Base-by-base conservation (phyloP, 441 rosid genomes). In the Euphorbia schlechtendalii region DNA sequence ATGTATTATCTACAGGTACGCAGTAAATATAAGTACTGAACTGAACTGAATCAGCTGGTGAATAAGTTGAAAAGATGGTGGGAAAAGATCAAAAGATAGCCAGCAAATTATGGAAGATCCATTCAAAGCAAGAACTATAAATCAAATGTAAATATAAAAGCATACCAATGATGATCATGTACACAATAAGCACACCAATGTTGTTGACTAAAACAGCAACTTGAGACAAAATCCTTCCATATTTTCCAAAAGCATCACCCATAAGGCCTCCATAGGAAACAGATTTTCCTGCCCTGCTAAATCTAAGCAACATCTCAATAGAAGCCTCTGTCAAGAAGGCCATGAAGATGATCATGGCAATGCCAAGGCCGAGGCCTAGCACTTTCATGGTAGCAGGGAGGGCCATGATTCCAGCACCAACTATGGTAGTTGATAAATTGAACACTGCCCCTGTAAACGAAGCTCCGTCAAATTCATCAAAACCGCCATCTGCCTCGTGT, bases 401-500 rank as follows among this genome's bases (percentile, higher is more conserved):
- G 60, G 99, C 87, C 99, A 94, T 94, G 84, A 94, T 94, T 28
- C 99, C 99, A 51, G 99, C 99, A 65, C 98, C 98, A 74, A 91
- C 87, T 32, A 91, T 73, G 0, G 98, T 94, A 15, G 96, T 94
- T 30, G 99, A 82, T 45, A 93, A 82, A 71, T 93, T 93, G 64
- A 93, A 93, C 73, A 93, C 99, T 2, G 96, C 97, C 52, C 99
- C 99, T 27, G 83, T 80, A 56, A 89, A 94, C 30, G 99, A 91
- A 79, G 96, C 98, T 68, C 99, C 96, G 63, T 91, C 81, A 59
- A 89, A 88, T 70, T 94, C 99, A 74, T 85, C 93, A 74, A 76
- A 85, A 64, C 86, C 73, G 59, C 25, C 84, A 57, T 78, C 87
- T 38, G 80, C 85, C 4, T 73, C 86, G 6, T 73, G 73, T 49